phyloP scores from a whole-genome alignment of 2,329 filamentous ascomycete genomes.

The Emydomyces testavorans region DNA sequence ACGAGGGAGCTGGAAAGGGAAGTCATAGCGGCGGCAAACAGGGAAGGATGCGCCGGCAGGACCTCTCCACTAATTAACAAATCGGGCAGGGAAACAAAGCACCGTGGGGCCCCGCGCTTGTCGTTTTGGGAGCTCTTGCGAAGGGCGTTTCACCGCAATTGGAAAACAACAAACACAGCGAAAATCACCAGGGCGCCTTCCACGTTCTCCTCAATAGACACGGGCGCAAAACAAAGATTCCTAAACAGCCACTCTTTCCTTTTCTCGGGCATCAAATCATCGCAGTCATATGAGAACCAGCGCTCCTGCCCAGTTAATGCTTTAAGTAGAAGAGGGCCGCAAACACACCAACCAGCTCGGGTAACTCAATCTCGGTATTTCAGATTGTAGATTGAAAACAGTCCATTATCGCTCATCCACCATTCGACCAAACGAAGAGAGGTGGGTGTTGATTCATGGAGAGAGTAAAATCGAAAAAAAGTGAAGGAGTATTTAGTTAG shows the following conservation, averaged over 20 bases:
- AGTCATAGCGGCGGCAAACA: conserved; percentile 52
- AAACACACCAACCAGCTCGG: background rate
- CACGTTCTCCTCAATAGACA: background rate
- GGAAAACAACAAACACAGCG: background rate
- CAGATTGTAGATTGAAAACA: background rate
- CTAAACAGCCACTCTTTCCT: background rate
- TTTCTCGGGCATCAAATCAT: background rate
- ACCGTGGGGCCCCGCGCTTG: background rate
- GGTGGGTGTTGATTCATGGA: background rate
- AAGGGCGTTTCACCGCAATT: background rate
- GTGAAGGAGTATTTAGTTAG: too few species aligned
- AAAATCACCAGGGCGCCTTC: background rate
- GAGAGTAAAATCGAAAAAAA: background rate
- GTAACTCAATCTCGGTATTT: background rate
- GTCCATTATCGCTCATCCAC: conserved; percentile 1
- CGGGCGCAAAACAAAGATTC: background rate
- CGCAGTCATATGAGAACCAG: background rate
- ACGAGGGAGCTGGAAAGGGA: conserved; percentile 65
- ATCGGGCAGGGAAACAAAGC: background rate
- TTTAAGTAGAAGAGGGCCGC: background rate
- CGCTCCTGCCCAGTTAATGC: conserved; percentile 8
- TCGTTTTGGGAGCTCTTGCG: background rate
- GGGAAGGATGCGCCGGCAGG: background rate
- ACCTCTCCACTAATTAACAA: background rate
- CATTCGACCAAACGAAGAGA: background rate